Evolutionary conservation across 208 protist species (phyloP).

Genomic region (Trypanosomatidae sp.): DNA sequence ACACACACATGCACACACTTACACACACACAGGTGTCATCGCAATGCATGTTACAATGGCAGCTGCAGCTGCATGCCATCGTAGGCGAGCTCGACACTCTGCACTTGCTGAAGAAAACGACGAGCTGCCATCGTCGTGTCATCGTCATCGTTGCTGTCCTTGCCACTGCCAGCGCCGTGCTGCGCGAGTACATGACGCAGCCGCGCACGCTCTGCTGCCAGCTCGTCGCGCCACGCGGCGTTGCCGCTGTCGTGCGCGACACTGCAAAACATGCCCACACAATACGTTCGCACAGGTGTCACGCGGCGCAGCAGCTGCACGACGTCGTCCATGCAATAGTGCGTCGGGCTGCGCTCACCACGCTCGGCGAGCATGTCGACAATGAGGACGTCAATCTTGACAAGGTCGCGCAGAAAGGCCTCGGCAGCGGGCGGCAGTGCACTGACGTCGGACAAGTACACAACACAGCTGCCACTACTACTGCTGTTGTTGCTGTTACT

Average conservation of each 20-base stretch:
- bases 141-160: not conserved
- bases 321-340: slow-evolving; percentile 68
- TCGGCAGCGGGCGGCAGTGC: slow-evolving; percentile 21
- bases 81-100: slow-evolving; percentile 55
- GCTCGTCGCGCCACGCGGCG: slow-evolving; percentile 10
- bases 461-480: slow-evolving; percentile 27
- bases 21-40: too few species aligned
- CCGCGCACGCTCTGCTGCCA: slow-evolving; percentile 13
- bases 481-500: slow-evolving; percentile 9
- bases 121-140: not conserved
- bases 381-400: slow-evolving; percentile 75
- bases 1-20: not conserved
- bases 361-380: slow-evolving; percentile 53
- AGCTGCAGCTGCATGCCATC: slow-evolving; percentile 40
- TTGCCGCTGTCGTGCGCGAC: slow-evolving; percentile 53
- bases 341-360: slow-evolving; percentile 23
- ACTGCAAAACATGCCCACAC: slow-evolving; percentile 79
- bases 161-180: not conserved
- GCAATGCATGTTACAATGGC: slow-evolving; percentile 12
- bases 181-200: slow-evolving; percentile 6
- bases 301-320: slow-evolving; percentile 29
- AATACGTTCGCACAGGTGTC: slow-evolving; percentile 30
- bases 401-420: slow-evolving; percentile 51
- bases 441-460: slow-evolving; percentile 79
- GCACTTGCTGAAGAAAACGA: slow-evolving; percentile 6